Evolutionary conservation across 2,329 filamentous ascomycete species (phyloP), one percentile per base, ranked within the genome.

Genomic region (Bisporella sp.): DNA sequence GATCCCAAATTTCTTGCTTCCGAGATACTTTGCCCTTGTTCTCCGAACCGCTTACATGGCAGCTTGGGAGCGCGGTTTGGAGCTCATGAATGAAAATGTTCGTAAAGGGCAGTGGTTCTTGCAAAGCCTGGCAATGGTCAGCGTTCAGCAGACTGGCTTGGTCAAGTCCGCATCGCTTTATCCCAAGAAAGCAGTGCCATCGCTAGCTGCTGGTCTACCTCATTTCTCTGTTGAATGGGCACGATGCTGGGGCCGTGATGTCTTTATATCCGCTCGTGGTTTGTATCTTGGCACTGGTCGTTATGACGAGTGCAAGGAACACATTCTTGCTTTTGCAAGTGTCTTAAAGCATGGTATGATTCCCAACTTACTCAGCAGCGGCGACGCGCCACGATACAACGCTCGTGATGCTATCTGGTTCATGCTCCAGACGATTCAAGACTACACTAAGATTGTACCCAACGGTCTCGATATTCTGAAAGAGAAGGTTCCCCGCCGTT

Each of bases 321-420:
- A 99, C 63, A 96, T 99, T 52, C 74, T 89, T 53, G 92, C 91
- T 6, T 99, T 99, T 70, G 91, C 88, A 2, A 96, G 90, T 65
- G 91, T 99, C 8, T 73, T 99, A 59, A 99, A 99, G 74, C 93
- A 99, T 62, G 93, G 93, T 46, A 95, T 97, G 90, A 91, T 99
- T 51, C 93, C 93, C 11, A 99, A 99, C 63, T 76, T 99, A 21
- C 76, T 99, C 11, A 85, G 89, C 57, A 89, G 87, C 53, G 91
- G 93, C 5, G 88, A 85, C 53, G 77, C 84, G 12, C 93, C 93
- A 3, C 80, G 93, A 30, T 99, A 97, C 73, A 99, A 99, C 67
- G 91, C 93, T 41, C 81, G 93, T 54, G 93, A 99, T 68, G 96
- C 93, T 0, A 82, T 96, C 41, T 99, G 93, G 93, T 99, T 97